Evolutionary conservation across 768 basidiomycete genomes (phyloP).

Genomic region (Hericium erinaceus): DNA sequence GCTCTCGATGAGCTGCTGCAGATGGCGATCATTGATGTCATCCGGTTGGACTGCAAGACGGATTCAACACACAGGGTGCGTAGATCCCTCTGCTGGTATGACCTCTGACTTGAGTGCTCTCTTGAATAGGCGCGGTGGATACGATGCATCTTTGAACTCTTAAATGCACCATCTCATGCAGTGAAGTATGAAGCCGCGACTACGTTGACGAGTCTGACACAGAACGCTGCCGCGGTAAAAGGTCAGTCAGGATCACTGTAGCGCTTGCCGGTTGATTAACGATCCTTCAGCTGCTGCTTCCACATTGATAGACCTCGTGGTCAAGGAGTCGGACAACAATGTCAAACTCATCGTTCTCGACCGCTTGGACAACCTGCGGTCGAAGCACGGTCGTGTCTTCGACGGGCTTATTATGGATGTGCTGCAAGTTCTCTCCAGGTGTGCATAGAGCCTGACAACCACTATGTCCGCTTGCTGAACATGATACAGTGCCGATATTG

Average conservation of each 20-base stretch:
- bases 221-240: constrained; percentile 94
- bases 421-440: constrained; percentile 83
- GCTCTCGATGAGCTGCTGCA: constrained; percentile 87
- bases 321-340: constrained; percentile 98
- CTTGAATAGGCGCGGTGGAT: constrained; percentile 76
- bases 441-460: constrained; percentile 2
- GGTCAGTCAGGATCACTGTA: constrained; percentile 35
- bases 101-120: not conserved
- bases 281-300: constrained; percentile 66
- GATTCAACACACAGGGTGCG: constrained; percentile 78
- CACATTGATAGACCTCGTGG: constrained; percentile 78
- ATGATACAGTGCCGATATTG: constrained; percentile 74
- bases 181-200: constrained; percentile 98
- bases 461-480: not conserved
- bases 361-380: constrained; percentile 72
- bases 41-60: constrained; percentile 78
- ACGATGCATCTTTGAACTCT: constrained; percentile 84
- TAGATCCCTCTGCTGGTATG: constrained; percentile 5
- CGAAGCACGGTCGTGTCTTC: constrained; percentile 81
- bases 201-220: constrained; percentile 86
- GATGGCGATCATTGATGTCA: constrained; percentile 92
- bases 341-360: constrained; percentile 97
- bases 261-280: not conserved
- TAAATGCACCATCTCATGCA: constrained; percentile 82
- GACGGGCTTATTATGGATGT: constrained; percentile 95